Base-by-base conservation (phyloP, 208 protist genomes). In the Trypanosoma mega region DNA sequence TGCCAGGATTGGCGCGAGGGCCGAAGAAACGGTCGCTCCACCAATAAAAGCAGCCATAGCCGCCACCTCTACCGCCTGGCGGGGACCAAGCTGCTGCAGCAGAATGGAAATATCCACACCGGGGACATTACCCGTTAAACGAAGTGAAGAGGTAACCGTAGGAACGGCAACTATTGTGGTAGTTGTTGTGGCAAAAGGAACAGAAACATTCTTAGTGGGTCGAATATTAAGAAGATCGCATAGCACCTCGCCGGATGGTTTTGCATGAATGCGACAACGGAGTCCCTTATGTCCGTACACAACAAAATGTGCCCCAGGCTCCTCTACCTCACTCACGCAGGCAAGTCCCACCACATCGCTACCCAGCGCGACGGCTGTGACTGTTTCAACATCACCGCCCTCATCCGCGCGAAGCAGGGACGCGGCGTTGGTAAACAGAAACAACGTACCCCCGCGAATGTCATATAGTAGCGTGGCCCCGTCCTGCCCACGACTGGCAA, bases 231-330 rank as follows among this genome's bases (percentile, higher is more conserved):
- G 14, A 29, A 74, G 26, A 33, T 57, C 39, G 8, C 36, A 27
- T 16, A 64, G 16, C 27, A 67, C 46, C 12, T 34, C 27, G 4
- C 68, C 68, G 24, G 67, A 20, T 5, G 58, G 26, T 5, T 14
- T 57, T 27, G 57, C 53, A 39, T 59, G 63, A 26, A 87, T 68
- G 16, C 63, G 67, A 18, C 74, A 63, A 2, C 79, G 50, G 26
- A 76, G 62, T 26, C 75, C 74, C 51, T 60, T 63, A 26, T 34
- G 51, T 14, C 74, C 80, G 53, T 91, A 91, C 6, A 87, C 65
- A 45, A 63, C 73, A 61, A 71, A 91, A 70, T 0, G 41, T 70
- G 45, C 70, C 55, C 16, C 48, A 61, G 37, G 51, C 55, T 46
- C 66, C 58, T 69, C 57, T 31, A 45, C 20, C 27, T 49, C 47